Base-by-base conservation (phyloP, 2,329 filamentous ascomycete genomes). In the Hirsutella rhossiliensis region DNA sequence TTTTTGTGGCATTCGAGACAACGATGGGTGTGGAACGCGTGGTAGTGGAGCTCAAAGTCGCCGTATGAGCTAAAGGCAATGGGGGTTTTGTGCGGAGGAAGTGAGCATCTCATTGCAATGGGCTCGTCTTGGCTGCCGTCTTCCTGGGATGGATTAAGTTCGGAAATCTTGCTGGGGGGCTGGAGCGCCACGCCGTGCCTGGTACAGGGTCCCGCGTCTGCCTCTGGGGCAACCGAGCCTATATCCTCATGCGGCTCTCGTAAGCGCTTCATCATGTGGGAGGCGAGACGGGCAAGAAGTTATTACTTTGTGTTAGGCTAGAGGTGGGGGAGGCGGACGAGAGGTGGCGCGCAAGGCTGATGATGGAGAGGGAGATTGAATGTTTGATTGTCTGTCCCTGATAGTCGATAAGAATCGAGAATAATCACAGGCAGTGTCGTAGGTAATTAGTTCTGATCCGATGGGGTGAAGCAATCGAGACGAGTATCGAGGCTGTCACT, bases 21-120 rank as follows among this genome's bases (percentile, higher is more conserved):
- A 38, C 90, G 78, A 61, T 96, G 89, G 47, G 79, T 76, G 62
- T 97, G 92, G 19, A 75, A 70, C 57, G 86, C 81, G 51, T 71
- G 73, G 65, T 96, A 96, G 61, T 98, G 92, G 9, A 82, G 66
- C 59, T 96, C 88, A 63, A 94, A 96, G 15, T 88, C 85, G 46
- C 80, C 74, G 57, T 87, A 88, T 0, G 80, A 80, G 20, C 68
- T 59, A 62, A 98, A 97, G 5, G 72, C 68, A 44, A 92, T 57
- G 2, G 78, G 70, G 47, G 82, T 75, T 51, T 69, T 73, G 63
- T 96, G 89, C 40, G 87, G 86, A 43, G 89, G 87, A 19, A 97
- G 71, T 18, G 76, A 78, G 67, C 90, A 97, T 63, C 71, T 78
- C 77, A 96, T 94, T 46, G 52, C 55, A 47, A 75, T 65, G 47